Base-by-base conservation (phyloP, 805 yeast genomes). In the Suhomyces kilbournensis region DNA sequence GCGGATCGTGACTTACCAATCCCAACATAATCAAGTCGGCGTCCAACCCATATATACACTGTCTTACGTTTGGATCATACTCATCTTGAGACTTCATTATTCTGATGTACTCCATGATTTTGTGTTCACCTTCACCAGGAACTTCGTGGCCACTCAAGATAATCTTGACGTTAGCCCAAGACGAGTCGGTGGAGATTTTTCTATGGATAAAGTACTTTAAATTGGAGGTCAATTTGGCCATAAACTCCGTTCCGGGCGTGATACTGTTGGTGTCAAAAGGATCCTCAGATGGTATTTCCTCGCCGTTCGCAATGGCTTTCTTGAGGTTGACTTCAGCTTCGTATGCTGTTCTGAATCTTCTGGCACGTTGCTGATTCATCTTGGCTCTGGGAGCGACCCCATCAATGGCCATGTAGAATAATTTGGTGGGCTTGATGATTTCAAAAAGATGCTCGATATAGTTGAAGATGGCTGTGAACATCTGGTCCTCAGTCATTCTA, bases 341-440 rank as follows among this genome's bases (percentile, higher is more conserved):
- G 61, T 84, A 79, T 0, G 97, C 98, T 28, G 97, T 85, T 70
- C 97, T 79, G 70, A 93, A 93, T 73, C 99, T 84, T 77, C 99
- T 85, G 0, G 97, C 84, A 72, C 99, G 83, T 71, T 93, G 99
- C 71, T 93, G 98, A 67, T 93, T 93, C 97, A 93, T 92, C 66
- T 93, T 93, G 9, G 99, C 99, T 67, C 99, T 78, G 42, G 99
- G 99, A 0, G 99, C 99, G 48, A 93, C 98, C 67, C 99, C 99
- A 73, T 93, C 99, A 62, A 93, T 89, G 3, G 99, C 98, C 97
- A 93, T 91, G 67, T 87, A 92, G 60, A 93, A 89, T 12, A 86
- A 82, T 65, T 90, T 81, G 61, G 88, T 79, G 7, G 99, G 99
- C 67, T 85, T 84, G 58, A 94, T 91, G 23, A 90, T 83, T 56